Conservation (phyloP, 441 rosid species). For the Breynia disticha region DNA sequence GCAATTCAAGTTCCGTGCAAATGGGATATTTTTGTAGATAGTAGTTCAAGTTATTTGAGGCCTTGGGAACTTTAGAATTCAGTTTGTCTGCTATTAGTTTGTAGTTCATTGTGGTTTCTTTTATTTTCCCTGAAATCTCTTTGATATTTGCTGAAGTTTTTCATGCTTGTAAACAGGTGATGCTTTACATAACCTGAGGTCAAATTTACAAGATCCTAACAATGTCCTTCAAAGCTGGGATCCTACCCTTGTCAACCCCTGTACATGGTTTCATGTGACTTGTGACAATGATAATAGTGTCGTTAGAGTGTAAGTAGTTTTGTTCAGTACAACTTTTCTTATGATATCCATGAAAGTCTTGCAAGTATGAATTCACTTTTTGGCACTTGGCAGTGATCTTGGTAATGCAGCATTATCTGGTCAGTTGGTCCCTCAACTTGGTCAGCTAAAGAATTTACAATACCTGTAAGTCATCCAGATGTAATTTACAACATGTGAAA, state of each 20-base stretch:
- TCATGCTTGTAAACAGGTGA: conserved; percentile 48
- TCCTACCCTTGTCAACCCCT: conserved; percentile 96
- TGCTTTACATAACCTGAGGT: conserved; percentile 72
- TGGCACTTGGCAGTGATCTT: conserved; percentile 48
- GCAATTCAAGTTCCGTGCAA: not conserved
- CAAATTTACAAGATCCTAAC: conserved; percentile 66
- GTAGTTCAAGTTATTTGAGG: not conserved
- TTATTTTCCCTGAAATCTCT: too few species aligned
- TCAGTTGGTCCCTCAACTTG: conserved; percentile 82
- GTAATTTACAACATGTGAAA: not conserved
- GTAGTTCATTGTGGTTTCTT: too few species aligned
- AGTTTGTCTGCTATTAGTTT: too few species aligned
- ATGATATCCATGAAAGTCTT: not conserved
- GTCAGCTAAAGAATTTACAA: conserved; percentile 82
- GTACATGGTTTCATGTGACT: conserved; percentile 98
- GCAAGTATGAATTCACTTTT: not conserved
- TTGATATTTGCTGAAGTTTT: not conserved
- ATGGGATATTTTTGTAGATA: not conserved
- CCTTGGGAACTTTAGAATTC: too few species aligned
- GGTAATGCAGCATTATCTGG: conserved; percentile 95
- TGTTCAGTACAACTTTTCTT: not conserved
- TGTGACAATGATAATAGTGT: conserved; percentile 95
- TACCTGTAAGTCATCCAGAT: conserved; percentile 50
- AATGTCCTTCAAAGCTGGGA: conserved; percentile 98
- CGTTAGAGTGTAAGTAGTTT: conserved; percentile 60